Conservation (phyloP, 805 yeast genomes). For the Candida manassasensis region DNA sequence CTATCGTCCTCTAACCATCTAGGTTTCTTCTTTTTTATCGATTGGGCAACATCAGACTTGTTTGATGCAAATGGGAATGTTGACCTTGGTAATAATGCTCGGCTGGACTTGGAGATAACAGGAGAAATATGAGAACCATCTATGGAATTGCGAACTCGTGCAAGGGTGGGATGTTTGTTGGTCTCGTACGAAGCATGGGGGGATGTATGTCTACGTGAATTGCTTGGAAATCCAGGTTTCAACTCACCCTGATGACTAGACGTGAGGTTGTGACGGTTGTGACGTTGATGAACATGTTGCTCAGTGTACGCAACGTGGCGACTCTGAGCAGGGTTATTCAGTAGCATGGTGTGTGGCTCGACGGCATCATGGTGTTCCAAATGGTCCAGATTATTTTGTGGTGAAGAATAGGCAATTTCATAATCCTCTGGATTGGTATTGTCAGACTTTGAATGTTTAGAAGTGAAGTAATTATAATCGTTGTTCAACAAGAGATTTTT, state of each 20-base stretch:
- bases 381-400: no score
- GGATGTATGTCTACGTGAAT: constrained; percentile 12
- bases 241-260: neutral
- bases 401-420: no score
- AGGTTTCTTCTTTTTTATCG: constrained; percentile 40
- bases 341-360: no score
- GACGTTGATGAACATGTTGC: no score
- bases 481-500: constrained; percentile 1
- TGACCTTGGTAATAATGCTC: constrained; percentile 10
- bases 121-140: constrained; percentile 2
- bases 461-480: neutral
- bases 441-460: neutral
- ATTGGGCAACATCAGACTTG: constrained; percentile 46
- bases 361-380: no score
- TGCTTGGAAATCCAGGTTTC: neutral
- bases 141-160: constrained; percentile 5
- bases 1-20: constrained; percentile 46
- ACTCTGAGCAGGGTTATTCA: no score
- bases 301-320: no score
- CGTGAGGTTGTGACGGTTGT: neutral
- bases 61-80: constrained; percentile 26
- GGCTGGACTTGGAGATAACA: constrained; percentile 6
- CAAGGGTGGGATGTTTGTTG: neutral
- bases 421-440: neutral
- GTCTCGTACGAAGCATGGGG: constrained; percentile 8